Conservation (phyloP, 202 grass and related monocot genomes). For the Tripidium arundinaceum region DNA sequence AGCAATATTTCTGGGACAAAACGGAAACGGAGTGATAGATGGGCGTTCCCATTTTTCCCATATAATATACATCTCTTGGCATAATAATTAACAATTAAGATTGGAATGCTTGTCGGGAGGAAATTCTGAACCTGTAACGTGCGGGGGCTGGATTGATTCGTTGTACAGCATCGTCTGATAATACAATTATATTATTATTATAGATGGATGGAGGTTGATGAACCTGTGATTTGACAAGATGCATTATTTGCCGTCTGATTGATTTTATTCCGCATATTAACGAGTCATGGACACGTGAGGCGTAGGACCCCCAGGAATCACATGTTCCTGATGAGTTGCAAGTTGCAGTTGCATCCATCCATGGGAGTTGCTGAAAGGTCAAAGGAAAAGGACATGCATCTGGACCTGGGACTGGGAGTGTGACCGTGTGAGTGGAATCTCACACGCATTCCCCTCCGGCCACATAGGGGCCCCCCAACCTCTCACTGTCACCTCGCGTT, state of each 20-base stretch:
- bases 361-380: constrained; percentile 15
- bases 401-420: too few relatives aligned
- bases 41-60: background rate
- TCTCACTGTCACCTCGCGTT: background rate
- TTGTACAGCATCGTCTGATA: background rate
- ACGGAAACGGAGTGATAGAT: background rate
- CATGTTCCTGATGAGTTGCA: constrained; percentile 9
- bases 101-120: too few relatives aligned
- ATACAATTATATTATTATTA: background rate
- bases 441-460: background rate
- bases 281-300: constrained; percentile 27
- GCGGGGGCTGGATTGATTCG: constrained; percentile 15
- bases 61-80: background rate
- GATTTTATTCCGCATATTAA: background rate
- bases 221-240: background rate
- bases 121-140: background rate
- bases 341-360: background rate
- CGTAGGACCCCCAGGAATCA: constrained; percentile 8
- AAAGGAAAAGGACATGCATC: constrained; percentile 21
- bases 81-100: too few relatives aligned
- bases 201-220: background rate
- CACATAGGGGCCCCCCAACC: background rate
- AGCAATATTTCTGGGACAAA: background rate
- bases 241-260: constrained; percentile 12
- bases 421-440: background rate